These are phyloP conservation scores for Sideroxylon spinosum DNA, from an alignment of 179 eudicot genomes.

Conservation along the genomic window DNA sequence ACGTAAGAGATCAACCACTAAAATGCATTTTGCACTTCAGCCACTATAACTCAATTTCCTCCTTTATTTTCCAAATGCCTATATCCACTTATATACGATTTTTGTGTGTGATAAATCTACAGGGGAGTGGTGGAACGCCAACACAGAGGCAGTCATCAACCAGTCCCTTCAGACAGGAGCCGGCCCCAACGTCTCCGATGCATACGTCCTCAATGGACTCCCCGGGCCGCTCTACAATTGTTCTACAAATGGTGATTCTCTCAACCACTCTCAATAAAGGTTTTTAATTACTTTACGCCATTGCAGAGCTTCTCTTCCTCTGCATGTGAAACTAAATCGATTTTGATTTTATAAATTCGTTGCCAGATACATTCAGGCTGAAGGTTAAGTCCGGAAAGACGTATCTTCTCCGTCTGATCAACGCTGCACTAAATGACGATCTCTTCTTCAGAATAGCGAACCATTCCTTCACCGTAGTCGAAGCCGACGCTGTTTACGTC, in stretches of 20 bases:
- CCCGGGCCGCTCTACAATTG: constrained; percentile 62
- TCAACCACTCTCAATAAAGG: background rate
- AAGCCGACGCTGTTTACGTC: constrained; percentile 53
- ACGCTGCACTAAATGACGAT: constrained; percentile 71
- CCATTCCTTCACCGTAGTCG: constrained; percentile 56
- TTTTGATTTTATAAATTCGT: background rate
- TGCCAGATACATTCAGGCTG: constrained; percentile 51
- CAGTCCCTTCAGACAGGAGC: constrained; percentile 68
- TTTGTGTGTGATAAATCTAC: background rate
- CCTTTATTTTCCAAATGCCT: no score
- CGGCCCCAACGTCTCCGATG: constrained; percentile 66
- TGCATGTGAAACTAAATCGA: background rate
- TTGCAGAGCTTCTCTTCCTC: no score
- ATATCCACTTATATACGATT: background rate
- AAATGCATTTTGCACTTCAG: no score
- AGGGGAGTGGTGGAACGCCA: constrained; percentile 77
- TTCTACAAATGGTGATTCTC: constrained; percentile 40
- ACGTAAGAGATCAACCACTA: no score
- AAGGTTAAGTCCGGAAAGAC: constrained; percentile 59
- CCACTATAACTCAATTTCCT: no score
- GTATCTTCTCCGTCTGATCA: constrained; percentile 56
- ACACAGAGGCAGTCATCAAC: constrained; percentile 58
- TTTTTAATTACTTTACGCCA: background rate
- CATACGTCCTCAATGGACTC: constrained; percentile 52
- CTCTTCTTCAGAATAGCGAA: constrained; percentile 55